Evolutionary conservation across 257 asterid species (phyloP).

Genomic region (Primulina tabacum): DNA sequence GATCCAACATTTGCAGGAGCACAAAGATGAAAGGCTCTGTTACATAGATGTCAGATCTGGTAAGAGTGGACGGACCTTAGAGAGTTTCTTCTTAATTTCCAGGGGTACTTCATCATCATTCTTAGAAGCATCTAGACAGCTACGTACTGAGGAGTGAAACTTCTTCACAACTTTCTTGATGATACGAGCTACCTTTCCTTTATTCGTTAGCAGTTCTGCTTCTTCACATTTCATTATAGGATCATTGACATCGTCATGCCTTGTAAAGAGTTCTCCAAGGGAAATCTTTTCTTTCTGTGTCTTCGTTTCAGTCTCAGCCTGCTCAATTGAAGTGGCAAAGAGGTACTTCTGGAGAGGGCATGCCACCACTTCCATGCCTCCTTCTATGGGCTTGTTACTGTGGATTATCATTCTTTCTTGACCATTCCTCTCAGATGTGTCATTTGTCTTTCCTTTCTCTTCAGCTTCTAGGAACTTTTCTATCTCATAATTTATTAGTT

Average conservation of each 20-base stretch:
- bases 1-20: slow-evolving; percentile 1
- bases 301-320: slow-evolving; percentile 34
- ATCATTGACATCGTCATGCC: no score
- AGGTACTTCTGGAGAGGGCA: slow-evolving; percentile 74
- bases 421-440: slow-evolving; percentile 56
- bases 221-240: no score
- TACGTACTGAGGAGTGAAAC: slow-evolving; percentile 37
- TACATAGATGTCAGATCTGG: slow-evolving; percentile 15
- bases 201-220: slow-evolving; percentile 12
- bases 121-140: slow-evolving; percentile 38
- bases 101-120: slow-evolving; percentile 38
- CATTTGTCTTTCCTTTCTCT: slow-evolving; percentile 48
- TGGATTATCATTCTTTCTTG: slow-evolving; percentile 54
- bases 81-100: slow-evolving; percentile 50
- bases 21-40: slow-evolving; percentile 10
- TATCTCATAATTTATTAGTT: slow-evolving; percentile 58
- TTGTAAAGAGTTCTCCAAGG: slow-evolving; percentile 51
- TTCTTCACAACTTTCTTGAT: slow-evolving; percentile 66
- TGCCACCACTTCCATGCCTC: slow-evolving; percentile 29
- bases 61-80: slow-evolving; percentile 55
- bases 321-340: slow-evolving; percentile 54
- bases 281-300: slow-evolving; percentile 49
- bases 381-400: slow-evolving; percentile 41
- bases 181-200: slow-evolving; percentile 34
- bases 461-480: slow-evolving; percentile 67